Evolutionary conservation across 202 grass and related monocot species (phyloP), one percentile per base, ranked within the genome.

Genomic region (Hordeum pubiflorum): DNA sequence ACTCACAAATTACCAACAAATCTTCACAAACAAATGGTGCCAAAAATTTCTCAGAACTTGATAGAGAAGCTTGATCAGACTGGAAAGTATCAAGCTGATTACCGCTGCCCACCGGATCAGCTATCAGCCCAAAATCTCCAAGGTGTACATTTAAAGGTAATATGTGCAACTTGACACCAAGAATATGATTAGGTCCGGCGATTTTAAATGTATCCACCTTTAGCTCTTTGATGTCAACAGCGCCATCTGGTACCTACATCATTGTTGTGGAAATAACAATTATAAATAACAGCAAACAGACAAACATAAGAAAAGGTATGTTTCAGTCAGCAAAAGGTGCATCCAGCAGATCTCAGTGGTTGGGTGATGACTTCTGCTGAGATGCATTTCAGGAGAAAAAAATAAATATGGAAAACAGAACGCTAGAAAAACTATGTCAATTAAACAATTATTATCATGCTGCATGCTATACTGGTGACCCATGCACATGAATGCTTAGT

Each of bases 181-280:
- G 88, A 89, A 81, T 91, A 82, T 87, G 90, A 80, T 81, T 89
- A 81, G 86, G 86, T 31, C 88, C 93, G 74, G 88, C 90, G 78
- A 93, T 83, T 86, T 91, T 97, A 32, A 90, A 97, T 58, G 87
- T 93, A 71, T 97, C 93, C 81, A 93, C 43, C 37, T 82, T 97
- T 72, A 97, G 58, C 81, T 97, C 93, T 86, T 97, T 97, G 66
- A 97, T 86, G 50, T 97, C 91, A 79, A 91, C 75, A 85, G 76
- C 84, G 70, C 84, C 88, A 76, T 89, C 91, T 76, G 86, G 91
- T 68, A 93, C 78, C 93, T 97, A 69, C 73, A 97, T 85, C 46
- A 87, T 85, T 63, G 15, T 37, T 11, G 6, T 66, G 5, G 38
- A 74, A 52, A 68, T 55, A 75, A 43, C 10, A 81, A 65, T 43